phyloP scores from a whole-genome alignment of 2,329 filamentous ascomycete species.

The Colletotrichum scovillei region DNA sequence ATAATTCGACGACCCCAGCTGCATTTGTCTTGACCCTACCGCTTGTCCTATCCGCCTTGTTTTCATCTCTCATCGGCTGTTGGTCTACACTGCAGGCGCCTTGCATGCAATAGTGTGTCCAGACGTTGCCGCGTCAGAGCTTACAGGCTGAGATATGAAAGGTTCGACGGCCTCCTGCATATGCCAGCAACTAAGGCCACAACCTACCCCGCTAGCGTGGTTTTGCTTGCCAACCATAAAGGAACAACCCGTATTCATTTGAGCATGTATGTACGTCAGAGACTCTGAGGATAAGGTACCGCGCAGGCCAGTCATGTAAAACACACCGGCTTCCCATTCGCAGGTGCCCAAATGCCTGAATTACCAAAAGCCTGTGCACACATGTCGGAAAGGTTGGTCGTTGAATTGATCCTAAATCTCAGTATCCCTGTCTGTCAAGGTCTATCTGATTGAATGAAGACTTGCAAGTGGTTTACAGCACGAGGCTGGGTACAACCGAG shows the following conservation, averaged over 20 bases:
- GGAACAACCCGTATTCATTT: too few species aligned
- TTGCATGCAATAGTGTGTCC: neutral
- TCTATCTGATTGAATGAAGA: neutral
- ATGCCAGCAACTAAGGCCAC: neutral
- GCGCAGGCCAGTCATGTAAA: too few species aligned
- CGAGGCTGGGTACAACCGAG: neutral
- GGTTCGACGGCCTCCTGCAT: neutral
- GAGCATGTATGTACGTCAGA: neutral
- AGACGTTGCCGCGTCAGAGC: neutral
- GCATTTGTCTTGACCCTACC: neutral
- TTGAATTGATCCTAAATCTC: neutral
- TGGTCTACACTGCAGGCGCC: neutral
- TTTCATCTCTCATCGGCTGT: neutral
- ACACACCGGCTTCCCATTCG: too few species aligned
- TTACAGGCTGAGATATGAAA: neutral
- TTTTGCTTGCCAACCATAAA: too few species aligned
- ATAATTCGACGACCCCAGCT: neutral
- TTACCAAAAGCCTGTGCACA: neutral
- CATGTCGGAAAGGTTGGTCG: neutral
- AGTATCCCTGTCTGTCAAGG: too few species aligned
- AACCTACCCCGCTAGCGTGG: neutral
- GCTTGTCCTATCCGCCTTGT: neutral
- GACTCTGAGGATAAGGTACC: neutral
- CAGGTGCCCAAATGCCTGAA: too few species aligned
- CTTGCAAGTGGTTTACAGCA: neutral